Evolutionary conservation across 805 yeast species (phyloP).

Genomic region (Tetrapisispora namnaoensis): DNA sequence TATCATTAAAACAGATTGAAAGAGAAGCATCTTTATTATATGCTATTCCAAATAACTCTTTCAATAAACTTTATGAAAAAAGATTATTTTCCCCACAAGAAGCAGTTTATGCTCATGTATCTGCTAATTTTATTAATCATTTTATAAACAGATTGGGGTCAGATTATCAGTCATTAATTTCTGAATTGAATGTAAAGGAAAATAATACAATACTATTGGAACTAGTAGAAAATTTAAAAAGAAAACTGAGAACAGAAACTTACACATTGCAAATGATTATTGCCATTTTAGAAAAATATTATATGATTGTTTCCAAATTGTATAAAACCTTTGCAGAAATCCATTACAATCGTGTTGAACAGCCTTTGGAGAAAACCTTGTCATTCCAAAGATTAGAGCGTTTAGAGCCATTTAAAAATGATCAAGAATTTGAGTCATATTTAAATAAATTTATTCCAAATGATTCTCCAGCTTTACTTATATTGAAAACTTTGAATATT

Average conservation of each 20-base stretch:
- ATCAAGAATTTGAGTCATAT: slow-evolving; percentile 61
- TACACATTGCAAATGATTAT: slow-evolving; percentile 77
- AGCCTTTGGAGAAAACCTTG: slow-evolving; percentile 57
- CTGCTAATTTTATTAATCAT: slow-evolving; percentile 85
- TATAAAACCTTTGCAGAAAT: slow-evolving; percentile 86
- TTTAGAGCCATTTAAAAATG: slow-evolving; percentile 63
- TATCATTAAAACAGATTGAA: slow-evolving; percentile 78
- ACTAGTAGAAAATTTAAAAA: slow-evolving; percentile 68
- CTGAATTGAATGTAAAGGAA: slow-evolving; percentile 51
- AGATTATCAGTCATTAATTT: slow-evolving; percentile 64
- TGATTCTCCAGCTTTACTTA: slow-evolving; percentile 69
- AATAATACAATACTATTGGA: slow-evolving; percentile 57
- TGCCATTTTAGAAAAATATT: slow-evolving; percentile 62
- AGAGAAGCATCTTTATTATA: slow-evolving; percentile 90
- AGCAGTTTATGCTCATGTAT: slow-evolving; percentile 88
- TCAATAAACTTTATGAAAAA: slow-evolving; percentile 59
- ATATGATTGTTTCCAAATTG: slow-evolving; percentile 65
- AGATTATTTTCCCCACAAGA: slow-evolving; percentile 88
- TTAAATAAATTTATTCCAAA: slow-evolving; percentile 60
- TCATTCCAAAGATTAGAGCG: slow-evolving; percentile 80
- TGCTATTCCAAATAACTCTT: slow-evolving; percentile 81
- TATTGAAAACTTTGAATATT: slow-evolving; percentile 68
- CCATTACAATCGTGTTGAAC: slow-evolving; percentile 57
- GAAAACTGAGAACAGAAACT: slow-evolving; percentile 86
- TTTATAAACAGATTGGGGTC: slow-evolving; percentile 90